These are phyloP conservation scores for Microbotryum violaceum DNA, from an alignment of 1,284 basidiomycete species.

Conservation along the genomic window DNA sequence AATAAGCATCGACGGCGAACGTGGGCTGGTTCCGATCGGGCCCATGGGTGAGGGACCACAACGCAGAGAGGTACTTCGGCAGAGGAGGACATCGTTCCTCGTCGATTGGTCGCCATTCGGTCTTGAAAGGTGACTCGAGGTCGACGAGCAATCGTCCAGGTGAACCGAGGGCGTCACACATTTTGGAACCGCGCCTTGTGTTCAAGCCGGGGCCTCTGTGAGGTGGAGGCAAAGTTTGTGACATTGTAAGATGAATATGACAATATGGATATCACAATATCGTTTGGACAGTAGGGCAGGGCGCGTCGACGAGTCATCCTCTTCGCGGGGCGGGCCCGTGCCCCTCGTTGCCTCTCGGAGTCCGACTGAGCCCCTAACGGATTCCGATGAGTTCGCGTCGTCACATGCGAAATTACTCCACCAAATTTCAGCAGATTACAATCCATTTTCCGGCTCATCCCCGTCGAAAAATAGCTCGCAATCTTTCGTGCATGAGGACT, in stretches of 20 bases:
- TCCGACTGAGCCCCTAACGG: neutral
- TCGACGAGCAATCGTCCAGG: constrained; percentile 28
- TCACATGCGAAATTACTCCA: too few species aligned
- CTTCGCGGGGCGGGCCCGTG: neutral
- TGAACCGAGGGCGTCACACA: constrained; percentile 19
- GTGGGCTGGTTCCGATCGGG: constrained; percentile 6
- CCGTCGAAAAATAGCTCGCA: too few species aligned
- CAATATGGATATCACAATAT: too few species aligned
- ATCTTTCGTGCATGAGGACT: too few species aligned
- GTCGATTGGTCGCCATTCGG: constrained; percentile 27
- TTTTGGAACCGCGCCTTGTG: neutral
- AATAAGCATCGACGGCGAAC: constrained; percentile 13
- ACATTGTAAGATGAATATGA: neutral
- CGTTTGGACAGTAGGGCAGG: neutral
- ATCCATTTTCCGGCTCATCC: too few species aligned
- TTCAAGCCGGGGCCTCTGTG: neutral
- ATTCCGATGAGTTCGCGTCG: too few species aligned
- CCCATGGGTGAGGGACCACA: constrained; percentile 28
- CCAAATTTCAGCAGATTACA: too few species aligned
- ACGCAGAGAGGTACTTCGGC: constrained; percentile 24
- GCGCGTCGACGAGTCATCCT: neutral
- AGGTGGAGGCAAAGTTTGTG: neutral
- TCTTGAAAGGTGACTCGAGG: constrained; percentile 25
- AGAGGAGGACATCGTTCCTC: constrained; percentile 16
- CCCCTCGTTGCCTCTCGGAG: neutral